Percentiles rank a stretch among this genome's conserved stretches.
Evolutionary conservation across 169 alveolate species (phyloP).

Genomic region (Plasmodium coatneyi): DNA sequence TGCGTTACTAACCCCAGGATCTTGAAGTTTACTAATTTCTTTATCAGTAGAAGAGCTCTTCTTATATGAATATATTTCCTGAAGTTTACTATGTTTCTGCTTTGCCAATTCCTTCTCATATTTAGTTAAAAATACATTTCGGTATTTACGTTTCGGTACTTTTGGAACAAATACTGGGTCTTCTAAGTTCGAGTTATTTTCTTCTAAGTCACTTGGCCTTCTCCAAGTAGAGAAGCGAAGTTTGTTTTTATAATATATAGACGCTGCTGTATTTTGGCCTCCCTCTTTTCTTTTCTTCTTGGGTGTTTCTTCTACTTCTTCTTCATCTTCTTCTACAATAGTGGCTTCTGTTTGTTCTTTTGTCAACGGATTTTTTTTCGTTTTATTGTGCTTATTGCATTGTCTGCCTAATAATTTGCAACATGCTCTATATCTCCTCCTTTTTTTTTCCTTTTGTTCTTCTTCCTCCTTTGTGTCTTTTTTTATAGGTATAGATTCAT

Average conservation of each 20-base stretch:
- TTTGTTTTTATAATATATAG: neutral
- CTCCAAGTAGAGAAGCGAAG: neutral
- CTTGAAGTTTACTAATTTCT: neutral
- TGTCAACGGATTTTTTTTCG: neutral
- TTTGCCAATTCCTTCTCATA: neutral
- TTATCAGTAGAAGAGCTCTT: neutral
- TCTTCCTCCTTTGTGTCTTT: neutral
- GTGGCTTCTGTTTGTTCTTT: neutral
- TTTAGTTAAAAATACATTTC: neutral
- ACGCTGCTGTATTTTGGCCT: neutral
- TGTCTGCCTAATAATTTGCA: neutral
- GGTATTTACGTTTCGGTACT: neutral
- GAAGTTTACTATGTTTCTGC: neutral
- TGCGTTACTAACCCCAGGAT: neutral
- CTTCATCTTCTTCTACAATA: neutral
- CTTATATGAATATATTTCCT: neutral
- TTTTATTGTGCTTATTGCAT: neutral
- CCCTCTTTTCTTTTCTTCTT: neutral
- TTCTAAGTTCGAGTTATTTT: neutral
- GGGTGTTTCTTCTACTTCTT: neutral
- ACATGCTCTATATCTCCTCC: neutral
- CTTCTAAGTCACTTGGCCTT: neutral
- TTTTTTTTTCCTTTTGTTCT: neutral
- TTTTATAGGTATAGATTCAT: neutral
- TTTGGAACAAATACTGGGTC: neutral